These are phyloP conservation scores for Lavandula angustifolia DNA, from an alignment of 257 asterid genomes.

Conservation along the genomic window DNA sequence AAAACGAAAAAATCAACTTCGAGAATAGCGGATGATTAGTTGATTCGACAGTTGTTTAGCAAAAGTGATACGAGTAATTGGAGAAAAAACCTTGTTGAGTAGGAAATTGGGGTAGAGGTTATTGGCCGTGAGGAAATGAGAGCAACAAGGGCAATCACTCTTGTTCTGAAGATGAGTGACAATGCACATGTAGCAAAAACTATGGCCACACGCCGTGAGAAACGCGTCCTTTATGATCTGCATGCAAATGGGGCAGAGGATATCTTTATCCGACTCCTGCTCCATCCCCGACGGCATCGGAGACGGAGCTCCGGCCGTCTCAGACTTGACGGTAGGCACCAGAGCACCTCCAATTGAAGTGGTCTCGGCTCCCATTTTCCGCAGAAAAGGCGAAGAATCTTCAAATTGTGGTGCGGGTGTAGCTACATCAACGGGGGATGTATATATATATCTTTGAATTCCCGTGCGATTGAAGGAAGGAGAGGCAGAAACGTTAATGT, in stretches of 20 bases:
- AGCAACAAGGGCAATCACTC: conserved; percentile 90
- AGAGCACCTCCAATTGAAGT: conserved; percentile 55
- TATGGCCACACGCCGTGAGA: conserved; percentile 85
- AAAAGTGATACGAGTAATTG: background rate
- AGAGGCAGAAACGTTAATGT: conserved; percentile 26
- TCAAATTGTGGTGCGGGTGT: conserved; percentile 3
- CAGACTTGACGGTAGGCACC: conserved; percentile 60
- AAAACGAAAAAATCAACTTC: background rate
- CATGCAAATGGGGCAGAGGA: conserved; percentile 94
- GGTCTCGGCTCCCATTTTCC: conserved; percentile 42
- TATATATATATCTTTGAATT: background rate
- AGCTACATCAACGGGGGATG: conserved; percentile 14
- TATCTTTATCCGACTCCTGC: conserved; percentile 59
- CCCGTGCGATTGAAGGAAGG: conserved; percentile 28
- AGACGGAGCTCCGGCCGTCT: conserved; percentile 36
- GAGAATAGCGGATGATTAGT: background rate
- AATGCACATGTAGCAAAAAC: conserved; percentile 89
- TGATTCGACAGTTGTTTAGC: background rate
- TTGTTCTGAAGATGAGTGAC: conserved; percentile 80
- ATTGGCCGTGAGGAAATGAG: conserved; percentile 64
- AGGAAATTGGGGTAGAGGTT: conserved; percentile 88
- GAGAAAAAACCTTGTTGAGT: conserved; percentile 65
- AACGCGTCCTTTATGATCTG: conserved; percentile 87
- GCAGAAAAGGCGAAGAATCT: background rate
- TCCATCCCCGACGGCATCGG: conserved; percentile 24